Evolutionary conservation across 1,284 basidiomycete species (phyloP), one percentile per base, ranked within the genome.

Genomic region (Bjerkandera adusta): DNA sequence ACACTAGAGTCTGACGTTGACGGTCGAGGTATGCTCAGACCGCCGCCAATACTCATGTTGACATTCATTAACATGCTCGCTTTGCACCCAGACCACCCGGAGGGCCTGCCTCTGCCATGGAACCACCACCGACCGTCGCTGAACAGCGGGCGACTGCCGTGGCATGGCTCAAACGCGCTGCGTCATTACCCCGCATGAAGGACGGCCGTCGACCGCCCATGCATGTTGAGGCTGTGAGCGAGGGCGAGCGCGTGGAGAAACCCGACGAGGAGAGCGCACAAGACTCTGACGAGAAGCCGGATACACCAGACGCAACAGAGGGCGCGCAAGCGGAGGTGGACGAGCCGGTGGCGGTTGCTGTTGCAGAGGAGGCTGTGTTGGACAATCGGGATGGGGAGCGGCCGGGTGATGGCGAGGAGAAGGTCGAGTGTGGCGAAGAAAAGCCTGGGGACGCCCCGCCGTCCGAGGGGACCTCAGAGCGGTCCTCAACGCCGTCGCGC

Each of bases 111-210:
- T 48, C 52, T 55, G 45, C 55, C 50, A 75, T 70, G 70, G 77
- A 79, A 56, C 54, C 54, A 34, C 61, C 46, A 29, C 7, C 73
- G 36, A 68, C 76, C 47, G 72, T 78, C 72, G 78, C 84, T 45
- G 79, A 85, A 58, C 79, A 85, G 59, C 79, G 92, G 50, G 88
- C 89, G 59, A 80, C 81, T 49, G 88, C 90, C n/a, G 84, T 94
- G 50, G 89, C 89, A 45, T 91, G 85, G 69, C 79, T 95, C 54
- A 92, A 89, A 68, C 82, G 92, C 56, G 91, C 92, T 30, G 89
- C 91, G 39, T 93, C 91, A 16, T 69, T 94, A 22, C 92, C 92
- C 29, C 79, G 92, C 46, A 89, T 89, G 77, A 89, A 91, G 63
- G 86, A 92, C 64, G 91, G 90, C 1, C 71, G 90, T 41, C 75